Conservation (phyloP, 192 early-diverging fungal genomes). For the Coemansia sp. region DNA sequence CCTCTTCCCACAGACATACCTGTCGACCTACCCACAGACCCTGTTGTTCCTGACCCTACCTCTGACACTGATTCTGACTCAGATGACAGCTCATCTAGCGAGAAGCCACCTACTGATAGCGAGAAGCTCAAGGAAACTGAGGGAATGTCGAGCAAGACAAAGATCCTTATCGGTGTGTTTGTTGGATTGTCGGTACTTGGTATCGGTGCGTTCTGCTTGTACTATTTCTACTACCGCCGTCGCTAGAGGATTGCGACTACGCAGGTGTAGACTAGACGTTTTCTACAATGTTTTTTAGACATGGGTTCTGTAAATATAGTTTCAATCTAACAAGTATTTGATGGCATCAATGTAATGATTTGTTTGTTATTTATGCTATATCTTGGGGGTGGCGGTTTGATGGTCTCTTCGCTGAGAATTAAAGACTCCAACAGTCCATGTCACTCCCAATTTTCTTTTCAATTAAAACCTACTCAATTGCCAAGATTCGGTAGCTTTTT, state of each 20-base stretch:
- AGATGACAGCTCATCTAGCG: slow-evolving; percentile 1
- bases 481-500: background rate
- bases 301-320: background rate
- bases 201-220: slow-evolving; percentile 26
- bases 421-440: too few relatives aligned
- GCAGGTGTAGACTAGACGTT: background rate
- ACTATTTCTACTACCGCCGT: slow-evolving; percentile 29
- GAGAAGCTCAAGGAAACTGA: slow-evolving; percentile 4
- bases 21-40: background rate
- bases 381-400: too few relatives aligned
- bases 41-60: background rate
- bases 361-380: too few relatives aligned
- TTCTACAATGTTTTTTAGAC: background rate
- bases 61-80: background rate
- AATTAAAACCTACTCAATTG: background rate
- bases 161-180: slow-evolving; percentile 31
- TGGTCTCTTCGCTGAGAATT: too few relatives aligned
- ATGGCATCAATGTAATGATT: background rate
- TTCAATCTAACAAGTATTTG: slow-evolving; percentile 1
- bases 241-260: background rate
- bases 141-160: slow-evolving; percentile 34
- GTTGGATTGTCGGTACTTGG: slow-evolving; percentile 28
- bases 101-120: background rate
- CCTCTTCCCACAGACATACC: background rate
- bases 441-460: background rate